Evolutionary conservation across 768 basidiomycete genomes (phyloP).

Genomic region (Suillus discolor): DNA sequence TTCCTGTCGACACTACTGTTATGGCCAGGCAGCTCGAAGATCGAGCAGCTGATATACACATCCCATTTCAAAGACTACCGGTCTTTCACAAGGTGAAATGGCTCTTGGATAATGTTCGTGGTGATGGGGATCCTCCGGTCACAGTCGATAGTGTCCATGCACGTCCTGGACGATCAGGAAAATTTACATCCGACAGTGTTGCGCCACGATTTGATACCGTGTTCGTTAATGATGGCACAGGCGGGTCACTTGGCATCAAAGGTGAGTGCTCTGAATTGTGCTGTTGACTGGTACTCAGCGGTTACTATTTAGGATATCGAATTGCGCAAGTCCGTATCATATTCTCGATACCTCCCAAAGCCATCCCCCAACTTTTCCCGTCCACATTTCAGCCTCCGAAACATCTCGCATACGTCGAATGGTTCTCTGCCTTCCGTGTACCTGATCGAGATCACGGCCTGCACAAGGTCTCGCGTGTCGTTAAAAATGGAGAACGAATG

Average conservation of each 20-base stretch:
- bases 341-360: slow-evolving; percentile 13
- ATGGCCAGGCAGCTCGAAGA: neutral
- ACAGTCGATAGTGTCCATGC: neutral
- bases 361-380: slow-evolving; percentile 17
- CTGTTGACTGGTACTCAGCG: neutral
- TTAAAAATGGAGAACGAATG: neutral
- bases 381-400: slow-evolving; percentile 20
- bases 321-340: slow-evolving; percentile 14
- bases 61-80: neutral
- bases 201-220: neutral
- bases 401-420: slow-evolving; percentile 15
- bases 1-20: neutral
- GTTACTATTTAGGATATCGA: slow-evolving; percentile 4
- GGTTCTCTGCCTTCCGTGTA: slow-evolving; percentile 27
- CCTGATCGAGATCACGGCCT: slow-evolving; percentile 25
- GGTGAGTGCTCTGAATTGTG: neutral
- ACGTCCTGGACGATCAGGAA: neutral
- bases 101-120: neutral
- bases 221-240: neutral
- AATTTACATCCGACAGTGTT: neutral
- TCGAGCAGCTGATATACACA: neutral
- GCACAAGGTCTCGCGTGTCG: slow-evolving; percentile 30
- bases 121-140: neutral
- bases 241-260: neutral
- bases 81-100: too few relatives aligned